Evolutionary conservation across 768 basidiomycete genomes (phyloP).

Genomic region (Austroboletus eburneus): DNA sequence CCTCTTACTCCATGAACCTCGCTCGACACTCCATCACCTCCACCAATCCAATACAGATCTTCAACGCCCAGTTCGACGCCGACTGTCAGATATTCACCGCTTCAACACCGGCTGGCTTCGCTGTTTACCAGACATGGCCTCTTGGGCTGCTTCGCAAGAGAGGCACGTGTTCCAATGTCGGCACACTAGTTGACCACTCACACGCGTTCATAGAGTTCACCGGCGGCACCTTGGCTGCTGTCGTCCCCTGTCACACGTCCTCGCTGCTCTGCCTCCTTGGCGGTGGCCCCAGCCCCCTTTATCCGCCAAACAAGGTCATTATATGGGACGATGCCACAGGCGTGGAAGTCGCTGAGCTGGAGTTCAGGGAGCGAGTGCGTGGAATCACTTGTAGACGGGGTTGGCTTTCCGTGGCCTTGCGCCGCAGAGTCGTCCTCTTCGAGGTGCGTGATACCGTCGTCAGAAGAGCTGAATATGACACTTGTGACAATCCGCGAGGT

Average conservation of each 20-base stretch:
- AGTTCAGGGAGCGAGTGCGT: conserved; percentile 81
- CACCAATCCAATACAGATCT: conserved; percentile 68
- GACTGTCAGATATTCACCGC: conserved; percentile 78
- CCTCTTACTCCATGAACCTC: conserved; percentile 64
- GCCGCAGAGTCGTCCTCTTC: conserved; percentile 76
- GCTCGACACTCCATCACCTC: conserved; percentile 80
- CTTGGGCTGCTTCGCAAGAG: conserved; percentile 76
- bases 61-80: conserved; percentile 77
- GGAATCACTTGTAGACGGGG: conserved; percentile 77
- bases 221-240: conserved; percentile 74
- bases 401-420: conserved; percentile 79
- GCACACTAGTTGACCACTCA: conserved; percentile 14
- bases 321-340: conserved; percentile 80
- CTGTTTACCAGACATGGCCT: conserved; percentile 74
- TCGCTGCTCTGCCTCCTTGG: conserved; percentile 84
- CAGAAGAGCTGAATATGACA: conserved; percentile 78
- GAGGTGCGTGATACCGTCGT: conserved; percentile 58
- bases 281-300: conserved; percentile 82
- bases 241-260: conserved; percentile 74
- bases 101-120: conserved; percentile 77
- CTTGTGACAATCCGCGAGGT: conserved; percentile 84
- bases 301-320: conserved; percentile 89
- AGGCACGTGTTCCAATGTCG: conserved; percentile 43
- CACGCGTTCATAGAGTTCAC: conserved; percentile 52
- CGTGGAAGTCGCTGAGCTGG: conserved; percentile 81